These are phyloP conservation scores for Helenozyma rhizophorensis DNA, from an alignment of 805 yeast species.

Conservation along the genomic window DNA sequence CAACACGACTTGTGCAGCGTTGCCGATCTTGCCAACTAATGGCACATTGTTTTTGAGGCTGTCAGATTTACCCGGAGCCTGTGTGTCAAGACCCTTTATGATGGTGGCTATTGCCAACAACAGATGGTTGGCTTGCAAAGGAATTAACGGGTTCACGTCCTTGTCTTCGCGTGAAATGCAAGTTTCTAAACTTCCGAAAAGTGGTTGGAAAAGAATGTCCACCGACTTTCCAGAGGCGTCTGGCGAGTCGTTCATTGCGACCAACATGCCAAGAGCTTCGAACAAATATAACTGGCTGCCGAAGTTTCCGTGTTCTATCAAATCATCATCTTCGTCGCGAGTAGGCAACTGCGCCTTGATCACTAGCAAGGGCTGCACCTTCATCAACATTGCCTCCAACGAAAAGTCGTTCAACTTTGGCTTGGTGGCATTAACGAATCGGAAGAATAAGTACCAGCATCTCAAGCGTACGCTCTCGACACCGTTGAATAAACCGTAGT, in stretches of 20 bases:
- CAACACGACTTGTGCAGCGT: constrained; percentile 75
- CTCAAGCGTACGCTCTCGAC: constrained; percentile 73
- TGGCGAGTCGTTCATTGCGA: constrained; percentile 36
- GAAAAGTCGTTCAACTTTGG: constrained; percentile 50
- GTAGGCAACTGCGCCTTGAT: constrained; percentile 56
- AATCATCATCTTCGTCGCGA: constrained; percentile 54
- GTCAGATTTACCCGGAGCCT: constrained; percentile 26
- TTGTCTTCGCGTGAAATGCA: constrained; percentile 45
- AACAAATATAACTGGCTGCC: constrained; percentile 77
- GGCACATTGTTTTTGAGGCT: constrained; percentile 24
- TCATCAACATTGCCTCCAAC: constrained; percentile 54
- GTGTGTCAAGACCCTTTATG: constrained; percentile 75
- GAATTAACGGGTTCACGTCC: constrained; percentile 36
- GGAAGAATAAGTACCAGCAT: constrained; percentile 85
- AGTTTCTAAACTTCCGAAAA: constrained; percentile 65
- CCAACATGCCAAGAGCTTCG: constrained; percentile 80
- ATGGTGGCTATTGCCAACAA: constrained; percentile 87
- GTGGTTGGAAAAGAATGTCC: constrained; percentile 68
- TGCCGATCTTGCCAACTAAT: constrained; percentile 44
- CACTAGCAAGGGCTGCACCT: constrained; percentile 57
- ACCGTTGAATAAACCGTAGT: constrained; percentile 74
- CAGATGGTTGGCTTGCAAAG: constrained; percentile 79
- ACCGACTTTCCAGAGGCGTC: constrained; percentile 42
- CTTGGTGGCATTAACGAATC: constrained; percentile 74
- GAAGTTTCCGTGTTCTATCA: constrained; percentile 51